A percentile compares a stretch with the other conserved stretches of the same genome.
Conservation (phyloP, 345 rosid genomes). For the Kandelia obovata region DNA sequence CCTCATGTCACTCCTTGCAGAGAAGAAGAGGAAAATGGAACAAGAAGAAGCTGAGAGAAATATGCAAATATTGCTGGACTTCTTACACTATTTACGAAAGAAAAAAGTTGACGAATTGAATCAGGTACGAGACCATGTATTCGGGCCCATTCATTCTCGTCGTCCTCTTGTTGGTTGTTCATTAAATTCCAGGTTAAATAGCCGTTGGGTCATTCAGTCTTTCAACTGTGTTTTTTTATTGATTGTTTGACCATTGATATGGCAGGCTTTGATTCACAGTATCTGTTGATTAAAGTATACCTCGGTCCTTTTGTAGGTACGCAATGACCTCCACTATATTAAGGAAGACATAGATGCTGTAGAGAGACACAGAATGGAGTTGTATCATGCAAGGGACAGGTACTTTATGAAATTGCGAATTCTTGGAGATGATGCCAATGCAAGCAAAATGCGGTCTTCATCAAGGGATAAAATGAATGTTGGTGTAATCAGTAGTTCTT, state of each 20-base stretch:
- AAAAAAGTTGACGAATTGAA: conserved; percentile 84
- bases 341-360: conserved; percentile 89
- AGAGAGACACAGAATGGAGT: conserved; percentile 81
- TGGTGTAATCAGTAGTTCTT: conserved; percentile 51
- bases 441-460: conserved; percentile 62
- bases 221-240: neutral
- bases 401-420: conserved; percentile 74
- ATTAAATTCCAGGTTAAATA: neutral
- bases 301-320: conserved; percentile 48
- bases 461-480: conserved; percentile 48
- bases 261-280: neutral
- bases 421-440: conserved; percentile 73
- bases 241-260: neutral
- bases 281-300: neutral
- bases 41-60: conserved; percentile 98
- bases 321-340: conserved; percentile 76
- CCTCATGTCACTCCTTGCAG: conserved; percentile 68
- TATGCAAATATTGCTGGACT: conserved; percentile 92
- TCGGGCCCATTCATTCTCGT: neutral
- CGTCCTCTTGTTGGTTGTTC: neutral
- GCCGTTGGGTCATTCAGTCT: neutral
- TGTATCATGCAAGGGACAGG: conserved; percentile 74
- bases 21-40: conserved; percentile 92
- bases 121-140: conserved; percentile 49
- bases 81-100: conserved; percentile 77